Percentiles rank a stretch among this genome's conserved stretches.
Evolutionary conservation across 306 rosid genomes (phyloP).

Genomic region (Fragaria ananassa): DNA sequence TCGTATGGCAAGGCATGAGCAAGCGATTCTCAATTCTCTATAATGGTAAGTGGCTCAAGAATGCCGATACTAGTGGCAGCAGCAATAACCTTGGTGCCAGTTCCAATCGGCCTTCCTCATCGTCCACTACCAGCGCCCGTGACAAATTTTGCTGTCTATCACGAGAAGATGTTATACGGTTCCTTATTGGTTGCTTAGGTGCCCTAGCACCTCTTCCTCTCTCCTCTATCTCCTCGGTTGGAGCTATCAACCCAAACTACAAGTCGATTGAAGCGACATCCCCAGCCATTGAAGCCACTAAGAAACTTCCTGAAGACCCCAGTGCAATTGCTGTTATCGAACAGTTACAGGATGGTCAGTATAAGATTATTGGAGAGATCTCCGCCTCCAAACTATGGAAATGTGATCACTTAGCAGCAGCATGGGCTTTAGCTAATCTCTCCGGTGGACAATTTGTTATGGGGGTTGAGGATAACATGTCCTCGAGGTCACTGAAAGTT

Average conservation of each 20-base stretch:
- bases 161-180: constrained; percentile 95
- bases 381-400: constrained; percentile 92
- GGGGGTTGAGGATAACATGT: constrained; percentile 89
- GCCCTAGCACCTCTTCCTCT: constrained; percentile 97
- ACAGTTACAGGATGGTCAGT: constrained; percentile 37
- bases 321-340: constrained; percentile 80
- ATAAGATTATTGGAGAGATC: constrained; percentile 85
- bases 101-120: constrained; percentile 51
- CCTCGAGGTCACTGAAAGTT: constrained; percentile 41
- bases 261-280: constrained; percentile 56
- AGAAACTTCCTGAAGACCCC: constrained; percentile 67
- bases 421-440: constrained; percentile 91
- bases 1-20: constrained; percentile 95
- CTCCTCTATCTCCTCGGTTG: constrained; percentile 71
- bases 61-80: constrained; percentile 53
- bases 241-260: constrained; percentile 71
- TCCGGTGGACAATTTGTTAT: constrained; percentile 92
- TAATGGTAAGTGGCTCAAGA: constrained; percentile 90
- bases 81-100: constrained; percentile 47
- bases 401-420: constrained; percentile 82
- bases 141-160: constrained; percentile 88
- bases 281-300: constrained; percentile 61
- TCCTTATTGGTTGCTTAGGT: constrained; percentile 92
- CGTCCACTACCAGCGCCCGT: constrained; percentile 35
- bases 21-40: constrained; percentile 88